Conservation (phyloP, 129 eudicot genomes). For the Chrysanthemum makinoi region DNA sequence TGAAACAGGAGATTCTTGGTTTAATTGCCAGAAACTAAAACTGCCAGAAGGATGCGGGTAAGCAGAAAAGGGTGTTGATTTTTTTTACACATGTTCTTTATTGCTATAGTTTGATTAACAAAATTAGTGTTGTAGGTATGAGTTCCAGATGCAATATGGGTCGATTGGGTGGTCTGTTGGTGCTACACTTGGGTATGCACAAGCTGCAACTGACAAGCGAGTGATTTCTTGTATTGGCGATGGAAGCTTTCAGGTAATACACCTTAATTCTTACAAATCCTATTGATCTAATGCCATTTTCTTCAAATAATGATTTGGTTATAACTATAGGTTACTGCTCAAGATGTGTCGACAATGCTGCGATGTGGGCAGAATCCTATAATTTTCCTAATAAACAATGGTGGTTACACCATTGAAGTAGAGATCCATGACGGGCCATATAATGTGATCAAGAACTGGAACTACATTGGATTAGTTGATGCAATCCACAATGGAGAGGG, state of each 20-base stretch:
- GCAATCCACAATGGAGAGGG: constrained; percentile 72
- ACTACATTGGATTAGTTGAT: constrained; percentile 68
- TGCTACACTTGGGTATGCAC: constrained; percentile 81
- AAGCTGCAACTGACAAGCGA: constrained; percentile 61
- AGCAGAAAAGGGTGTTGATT: constrained; percentile 8
- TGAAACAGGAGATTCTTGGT: constrained; percentile 84
- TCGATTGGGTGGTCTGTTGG: constrained; percentile 89
- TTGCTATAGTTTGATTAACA: not conserved
- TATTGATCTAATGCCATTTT: too few relatives aligned
- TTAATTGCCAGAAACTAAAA: constrained; percentile 72
- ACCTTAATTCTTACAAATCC: not conserved
- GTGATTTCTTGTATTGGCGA: constrained; percentile 85
- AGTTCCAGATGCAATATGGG: constrained; percentile 83
- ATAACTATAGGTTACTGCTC: constrained; percentile 49
- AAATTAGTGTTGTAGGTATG: constrained; percentile 47
- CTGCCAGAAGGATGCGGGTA: constrained; percentile 75
- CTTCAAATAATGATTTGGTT: not conserved
- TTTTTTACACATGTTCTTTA: not conserved
- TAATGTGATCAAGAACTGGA: constrained; percentile 79
- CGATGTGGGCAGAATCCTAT: constrained; percentile 50
- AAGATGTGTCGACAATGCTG: constrained; percentile 66
- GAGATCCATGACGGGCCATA: constrained; percentile 84
- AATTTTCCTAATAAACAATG: constrained; percentile 72
- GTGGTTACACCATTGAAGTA: constrained; percentile 75
- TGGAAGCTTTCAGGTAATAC: constrained; percentile 71